Base-by-base conservation (phyloP, 164 flowering plant species). In the Nelumbo lutea region DNA sequence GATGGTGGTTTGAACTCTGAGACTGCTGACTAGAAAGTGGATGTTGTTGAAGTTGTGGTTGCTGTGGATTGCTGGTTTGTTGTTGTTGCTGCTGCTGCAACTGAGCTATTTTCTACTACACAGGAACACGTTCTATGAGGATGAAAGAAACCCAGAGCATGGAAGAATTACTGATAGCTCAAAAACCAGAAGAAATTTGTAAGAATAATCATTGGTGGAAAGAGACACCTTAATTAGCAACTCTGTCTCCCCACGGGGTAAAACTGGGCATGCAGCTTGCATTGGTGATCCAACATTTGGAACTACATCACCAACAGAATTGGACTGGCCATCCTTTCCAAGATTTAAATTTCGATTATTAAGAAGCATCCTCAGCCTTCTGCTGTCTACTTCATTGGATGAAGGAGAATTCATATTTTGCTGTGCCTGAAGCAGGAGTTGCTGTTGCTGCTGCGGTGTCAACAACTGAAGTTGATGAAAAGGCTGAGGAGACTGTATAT, bases 391-490 rank as follows among this genome's bases (percentile, higher is more conserved):
- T 53, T 92, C 99, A 78, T 67, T 83, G 39, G 81, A 85, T 71
- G 97, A 90, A 68, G 93, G 84, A 8, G 97, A 89, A 3, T 87
- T 79, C 82, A 90, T 13, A 79, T 80, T 95, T 66, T 90, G 98
- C 61, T 88, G 97, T 7, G 96, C 92, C 55, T 83, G 96, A 44
- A 90, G 81, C 82, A 91, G 70, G 59, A 95, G 84, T 69, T 88
- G 98, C 51, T 90, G 93, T 61, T 85, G 96, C 73, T 91, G 98
- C 74, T 94, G 96, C 47, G 95, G 92, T 70, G 87, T 72, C 77
- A 94, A 70, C 90, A 91, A 82, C 68, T 89, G 97, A 66, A 90
- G 84, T 73, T 94, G 97, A 73, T 90, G 96, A 83, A 84, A 89
- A 10, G 95, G 88, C 78, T 89, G 97, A 68, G 96, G 82, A 65